Evolutionary conservation across 352 stramenopile species (phyloP), one percentile per base, ranked within the genome.

Genomic region (Pilasporangium apinafurcum): DNA sequence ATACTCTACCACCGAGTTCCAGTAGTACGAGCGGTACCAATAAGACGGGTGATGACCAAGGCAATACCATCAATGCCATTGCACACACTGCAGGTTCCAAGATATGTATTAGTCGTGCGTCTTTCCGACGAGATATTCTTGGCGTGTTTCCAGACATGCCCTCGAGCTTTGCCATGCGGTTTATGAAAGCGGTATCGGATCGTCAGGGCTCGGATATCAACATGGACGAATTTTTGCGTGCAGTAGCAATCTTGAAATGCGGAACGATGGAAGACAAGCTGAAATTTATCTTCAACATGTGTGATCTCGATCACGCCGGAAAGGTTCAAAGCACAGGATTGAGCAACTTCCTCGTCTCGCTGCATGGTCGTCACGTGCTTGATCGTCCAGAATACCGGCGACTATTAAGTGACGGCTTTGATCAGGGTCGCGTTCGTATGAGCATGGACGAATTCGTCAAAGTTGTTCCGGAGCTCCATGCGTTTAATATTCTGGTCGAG

Each of bases 131-230:
- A 7, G 80, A 94, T 42, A 85, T 94, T 31, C 67, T 94, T 30
- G 81, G 83, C 18, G 83, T 94, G n/a, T 94, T 92, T 25, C 83
- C 80, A 3, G 80, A 92, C 29, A 94, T 94, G 73, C 83, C 83
- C 10, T 94, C 83, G 20, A 92, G 76, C 45, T 92, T 94, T 49
- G 80, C 80, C 8, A 91, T 94, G 76, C 68, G 83, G 3, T 89
- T 94, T 41, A 91, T 92, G 71, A 94, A 94, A 51, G 80, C 79
- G 1, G 68, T 94, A 30, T 89, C 75, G 0, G 83, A 94, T 28
- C 82, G 79, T 7, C 78, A 90, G 54, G 72, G 77, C 16, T 69
- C 77, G 0, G 83, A 94, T 48, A 89, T 94, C 51, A 89, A 88
- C 32, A 91, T 94, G 80, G 83, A 94, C 44, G 83, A 94, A 47